Percentiles rank a stretch among this genome's conserved stretches.
Evolutionary conservation across 2,329 filamentous ascomycete species (phyloP).

Genomic region (Pyricularia grisea): DNA sequence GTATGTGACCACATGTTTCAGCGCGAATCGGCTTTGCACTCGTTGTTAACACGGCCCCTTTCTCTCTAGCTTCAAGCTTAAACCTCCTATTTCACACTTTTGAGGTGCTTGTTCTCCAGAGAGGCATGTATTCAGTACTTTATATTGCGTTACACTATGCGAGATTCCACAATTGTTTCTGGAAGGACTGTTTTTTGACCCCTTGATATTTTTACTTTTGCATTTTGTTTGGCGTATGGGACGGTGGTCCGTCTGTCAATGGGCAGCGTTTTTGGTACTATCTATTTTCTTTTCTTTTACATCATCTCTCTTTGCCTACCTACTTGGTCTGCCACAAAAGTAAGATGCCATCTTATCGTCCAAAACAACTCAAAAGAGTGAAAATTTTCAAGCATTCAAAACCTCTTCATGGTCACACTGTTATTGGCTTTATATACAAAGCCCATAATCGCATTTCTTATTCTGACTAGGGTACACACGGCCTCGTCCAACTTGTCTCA

Average conservation of each 20-base stretch:
- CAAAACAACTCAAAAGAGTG: background rate
- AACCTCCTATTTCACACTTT: background rate
- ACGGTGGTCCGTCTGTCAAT: background rate
- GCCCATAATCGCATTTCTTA: background rate
- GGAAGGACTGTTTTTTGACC: background rate
- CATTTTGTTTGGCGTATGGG: slow-evolving; percentile 1
- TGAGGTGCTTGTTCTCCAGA: background rate
- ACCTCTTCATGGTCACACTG: background rate
- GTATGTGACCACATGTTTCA: background rate
- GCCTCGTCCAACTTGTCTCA: background rate
- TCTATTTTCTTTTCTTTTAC: background rate
- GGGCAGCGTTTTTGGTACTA: background rate
- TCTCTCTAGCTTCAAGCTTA: background rate
- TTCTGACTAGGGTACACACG: background rate
- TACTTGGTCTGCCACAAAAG: background rate
- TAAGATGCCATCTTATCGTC: background rate
- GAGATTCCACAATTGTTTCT: background rate
- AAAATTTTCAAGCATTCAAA: background rate
- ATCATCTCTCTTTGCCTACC: background rate
- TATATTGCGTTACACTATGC: background rate
- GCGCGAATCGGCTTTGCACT: background rate
- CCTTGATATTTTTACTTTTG: background rate
- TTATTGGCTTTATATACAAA: background rate
- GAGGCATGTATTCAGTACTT: slow-evolving; percentile 6
- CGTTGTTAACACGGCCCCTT: background rate